phyloP scores from a whole-genome alignment of 2,329 filamentous ascomycete species.

The Monosporascus sp. region DNA sequence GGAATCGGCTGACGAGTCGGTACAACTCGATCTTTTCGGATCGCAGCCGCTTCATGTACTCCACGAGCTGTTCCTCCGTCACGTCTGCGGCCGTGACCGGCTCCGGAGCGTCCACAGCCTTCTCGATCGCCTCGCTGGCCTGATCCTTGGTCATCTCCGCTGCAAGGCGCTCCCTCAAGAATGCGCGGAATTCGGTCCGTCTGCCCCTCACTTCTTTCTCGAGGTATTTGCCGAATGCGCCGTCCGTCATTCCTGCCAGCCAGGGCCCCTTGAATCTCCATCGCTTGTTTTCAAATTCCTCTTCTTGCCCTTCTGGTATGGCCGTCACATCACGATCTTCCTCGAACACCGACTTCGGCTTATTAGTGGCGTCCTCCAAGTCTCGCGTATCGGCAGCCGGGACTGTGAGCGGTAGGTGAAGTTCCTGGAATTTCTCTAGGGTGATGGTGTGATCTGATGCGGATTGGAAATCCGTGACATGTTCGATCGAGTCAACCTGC shows the following conservation, averaged over 20 bases:
- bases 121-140: slow-evolving; percentile 33
- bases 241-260: slow-evolving; percentile 58
- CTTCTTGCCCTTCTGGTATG: slow-evolving; percentile 27
- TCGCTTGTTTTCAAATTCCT: slow-evolving; percentile 39
- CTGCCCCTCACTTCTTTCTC: slow-evolving; percentile 47
- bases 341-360: slow-evolving; percentile 54
- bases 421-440: slow-evolving; percentile 79
- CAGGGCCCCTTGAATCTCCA: slow-evolving; percentile 66
- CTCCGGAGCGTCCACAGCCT: slow-evolving; percentile 26
- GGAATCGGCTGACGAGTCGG: slow-evolving; percentile 51
- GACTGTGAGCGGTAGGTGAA: slow-evolving; percentile 66
- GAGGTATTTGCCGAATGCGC: slow-evolving; percentile 54
- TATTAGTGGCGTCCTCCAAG: slow-evolving; percentile 14
- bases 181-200: slow-evolving; percentile 49
- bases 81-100: slow-evolving; percentile 34
- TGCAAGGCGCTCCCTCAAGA: slow-evolving; percentile 46
- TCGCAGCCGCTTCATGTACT: slow-evolving; percentile 50
- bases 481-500: slow-evolving; percentile 77
- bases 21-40: slow-evolving; percentile 46
- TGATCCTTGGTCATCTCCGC: slow-evolving; percentile 37
- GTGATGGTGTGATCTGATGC: slow-evolving; percentile 77
- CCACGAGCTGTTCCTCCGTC: slow-evolving; percentile 44
- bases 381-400: slow-evolving; percentile 24
- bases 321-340: slow-evolving; percentile 50
- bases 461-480: slow-evolving; percentile 83